Evolutionary conservation across 495 filamentous ascomycete genomes (phyloP).

Genomic region (Achaetomiella virescens): DNA sequence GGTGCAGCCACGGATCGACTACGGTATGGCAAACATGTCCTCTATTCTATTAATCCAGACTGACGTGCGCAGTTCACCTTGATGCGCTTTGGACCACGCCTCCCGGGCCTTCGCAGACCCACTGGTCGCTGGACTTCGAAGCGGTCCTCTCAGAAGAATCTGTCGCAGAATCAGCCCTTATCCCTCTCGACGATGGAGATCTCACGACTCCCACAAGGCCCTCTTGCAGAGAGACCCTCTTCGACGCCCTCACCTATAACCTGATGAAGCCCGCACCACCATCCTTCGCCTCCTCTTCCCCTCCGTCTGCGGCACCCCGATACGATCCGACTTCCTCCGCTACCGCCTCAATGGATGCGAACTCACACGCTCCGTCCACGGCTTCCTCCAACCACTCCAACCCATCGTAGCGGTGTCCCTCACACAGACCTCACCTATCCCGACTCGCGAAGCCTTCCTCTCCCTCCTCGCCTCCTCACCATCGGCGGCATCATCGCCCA

Average conservation of each 20-base stretch:
- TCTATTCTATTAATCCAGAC: too few species aligned
- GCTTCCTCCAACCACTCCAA: slow-evolving; percentile 13
- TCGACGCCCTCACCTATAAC: not conserved
- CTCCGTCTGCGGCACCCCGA: not conserved
- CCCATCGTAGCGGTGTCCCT: not conserved
- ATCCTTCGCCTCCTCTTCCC: slow-evolving; percentile 9
- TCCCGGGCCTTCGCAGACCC: not conserved
- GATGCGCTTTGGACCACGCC: not conserved
- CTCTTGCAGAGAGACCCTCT: not conserved
- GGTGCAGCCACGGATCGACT: not conserved
- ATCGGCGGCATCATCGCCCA: slow-evolving; percentile 9
- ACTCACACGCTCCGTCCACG: not conserved
- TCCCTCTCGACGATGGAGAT: not conserved
- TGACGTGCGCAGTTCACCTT: not conserved
- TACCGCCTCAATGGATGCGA: slow-evolving; percentile 12
- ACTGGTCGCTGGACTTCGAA: slow-evolving; percentile 5
- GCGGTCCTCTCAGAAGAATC: not conserved
- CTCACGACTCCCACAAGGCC: not conserved
- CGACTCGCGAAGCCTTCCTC: not conserved
- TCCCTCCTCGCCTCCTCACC: not conserved
- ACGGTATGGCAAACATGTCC: too few species aligned
- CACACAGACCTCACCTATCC: not conserved
- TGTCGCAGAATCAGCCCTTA: not conserved
- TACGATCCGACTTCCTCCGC: slow-evolving; percentile 12
- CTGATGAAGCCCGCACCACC: not conserved